These are phyloP conservation scores for Verticillium klebahnii DNA, from an alignment of 2,329 filamentous ascomycete species.

Conservation along the genomic window DNA sequence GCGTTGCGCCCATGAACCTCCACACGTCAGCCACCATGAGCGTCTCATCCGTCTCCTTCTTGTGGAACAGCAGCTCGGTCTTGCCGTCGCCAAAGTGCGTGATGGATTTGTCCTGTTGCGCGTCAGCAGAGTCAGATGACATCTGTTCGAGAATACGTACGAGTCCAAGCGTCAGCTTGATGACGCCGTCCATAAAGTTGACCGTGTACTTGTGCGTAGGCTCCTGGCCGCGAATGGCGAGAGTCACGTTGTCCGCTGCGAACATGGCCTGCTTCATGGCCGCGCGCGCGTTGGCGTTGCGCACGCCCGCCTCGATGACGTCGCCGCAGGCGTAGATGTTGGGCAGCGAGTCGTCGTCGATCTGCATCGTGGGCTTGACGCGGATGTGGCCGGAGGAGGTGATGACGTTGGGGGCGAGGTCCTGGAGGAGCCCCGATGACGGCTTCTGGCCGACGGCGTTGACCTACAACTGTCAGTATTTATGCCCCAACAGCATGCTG, in stretches of 20 bases:
- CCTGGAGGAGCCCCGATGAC: conserved; percentile 42
- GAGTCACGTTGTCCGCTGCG: conserved; percentile 50
- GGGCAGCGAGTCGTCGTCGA: conserved; percentile 39
- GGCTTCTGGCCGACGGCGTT: conserved; percentile 57
- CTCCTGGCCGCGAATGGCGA: conserved; percentile 33
- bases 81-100: conserved; percentile 37
- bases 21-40: conserved; percentile 39
- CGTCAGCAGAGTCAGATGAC: not conserved
- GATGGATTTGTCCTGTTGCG: conserved; percentile 37
- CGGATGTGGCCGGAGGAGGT: conserved; percentile 43
- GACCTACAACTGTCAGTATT: conserved; percentile 34
- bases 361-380: conserved; percentile 53
- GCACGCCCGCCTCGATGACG: conserved; percentile 47
- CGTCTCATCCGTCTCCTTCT: conserved; percentile 36
- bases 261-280: conserved; percentile 48
- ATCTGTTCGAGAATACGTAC: conserved; percentile 25
- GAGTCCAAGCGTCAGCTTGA: conserved; percentile 50
- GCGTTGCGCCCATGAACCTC: conserved; percentile 36
- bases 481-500: not conserved
- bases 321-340: conserved; percentile 62
- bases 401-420: conserved; percentile 38
- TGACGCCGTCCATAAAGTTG: conserved; percentile 42
- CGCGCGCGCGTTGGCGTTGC: conserved; percentile 50
- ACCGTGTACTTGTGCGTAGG: conserved; percentile 34
- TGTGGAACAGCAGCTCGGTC: conserved; percentile 34